Percentiles rank a stretch among this genome's conserved stretches.
These are phyloP conservation scores for Mycena indigotica DNA, from an alignment of 768 basidiomycete genomes.

Conservation along the genomic window DNA sequence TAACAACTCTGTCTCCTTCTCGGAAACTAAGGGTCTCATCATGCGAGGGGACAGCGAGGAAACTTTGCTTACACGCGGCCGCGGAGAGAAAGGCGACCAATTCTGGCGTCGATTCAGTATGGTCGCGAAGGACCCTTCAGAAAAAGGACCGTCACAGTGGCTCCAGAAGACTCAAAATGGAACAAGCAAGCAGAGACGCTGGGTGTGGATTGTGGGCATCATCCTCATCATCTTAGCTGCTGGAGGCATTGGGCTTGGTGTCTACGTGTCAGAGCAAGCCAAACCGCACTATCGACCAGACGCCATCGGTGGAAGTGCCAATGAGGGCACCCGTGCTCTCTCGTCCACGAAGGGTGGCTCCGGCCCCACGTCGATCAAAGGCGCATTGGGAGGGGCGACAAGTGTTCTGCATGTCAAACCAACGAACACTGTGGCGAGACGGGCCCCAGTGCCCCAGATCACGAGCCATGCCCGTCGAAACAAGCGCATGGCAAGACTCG, in stretches of 20 bases:
- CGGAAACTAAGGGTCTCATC: constrained; percentile 47
- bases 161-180: constrained; percentile 63
- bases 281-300: constrained; percentile 55
- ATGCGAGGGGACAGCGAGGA: constrained; percentile 72
- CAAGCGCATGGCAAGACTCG: not conserved
- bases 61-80: constrained; percentile 56
- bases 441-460: not conserved
- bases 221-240: constrained; percentile 55
- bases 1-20: constrained; percentile 30
- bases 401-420: not conserved
- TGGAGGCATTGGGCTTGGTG: constrained; percentile 60
- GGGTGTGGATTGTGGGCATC: constrained; percentile 73
- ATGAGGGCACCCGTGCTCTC: constrained; percentile 31
- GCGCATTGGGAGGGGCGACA: not conserved
- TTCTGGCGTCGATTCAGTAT: constrained; percentile 89
- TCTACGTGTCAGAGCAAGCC: constrained; percentile 56
- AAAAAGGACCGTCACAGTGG: constrained; percentile 52
- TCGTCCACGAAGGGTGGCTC: not conserved
- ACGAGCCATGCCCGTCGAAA: not conserved
- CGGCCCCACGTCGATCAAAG: not conserved
- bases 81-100: constrained; percentile 77
- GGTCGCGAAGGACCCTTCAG: constrained; percentile 62
- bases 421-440: constrained; percentile 1
- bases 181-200: constrained; percentile 54
- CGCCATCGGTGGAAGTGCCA: constrained; percentile 64